These are phyloP conservation scores for Termitomyces titanicus DNA, from an alignment of 768 basidiomycete species.

Conservation along the genomic window DNA sequence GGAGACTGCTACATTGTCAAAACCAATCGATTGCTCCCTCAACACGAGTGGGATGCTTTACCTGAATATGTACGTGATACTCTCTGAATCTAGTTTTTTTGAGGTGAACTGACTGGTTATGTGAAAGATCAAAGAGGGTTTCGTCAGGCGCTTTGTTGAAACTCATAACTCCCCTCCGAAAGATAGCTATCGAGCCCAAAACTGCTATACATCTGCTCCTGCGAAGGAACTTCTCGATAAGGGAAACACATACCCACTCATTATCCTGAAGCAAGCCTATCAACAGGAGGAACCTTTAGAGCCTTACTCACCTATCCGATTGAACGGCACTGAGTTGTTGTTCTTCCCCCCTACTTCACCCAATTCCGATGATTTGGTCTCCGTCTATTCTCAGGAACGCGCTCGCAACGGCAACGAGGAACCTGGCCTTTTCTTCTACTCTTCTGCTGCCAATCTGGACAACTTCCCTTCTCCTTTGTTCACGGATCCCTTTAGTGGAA, in stretches of 20 bases:
- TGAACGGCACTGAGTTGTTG: not conserved
- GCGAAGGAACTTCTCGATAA: conserved; percentile 5
- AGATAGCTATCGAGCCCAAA: conserved; percentile 5
- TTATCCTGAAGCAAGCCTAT: conserved; percentile 4
- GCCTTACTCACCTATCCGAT: not conserved
- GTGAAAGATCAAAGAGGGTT: conserved; percentile 9
- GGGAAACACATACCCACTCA: conserved; percentile 10
- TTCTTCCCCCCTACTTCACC: not conserved
- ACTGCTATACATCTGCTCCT: not conserved
- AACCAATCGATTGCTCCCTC: conserved; percentile 6
- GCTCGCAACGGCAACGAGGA: not conserved
- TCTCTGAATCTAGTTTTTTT: not conserved
- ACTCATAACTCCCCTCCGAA: not conserved
- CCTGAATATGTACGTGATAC: conserved; percentile 5
- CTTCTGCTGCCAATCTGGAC: not conserved
- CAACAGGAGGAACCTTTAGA: not conserved
- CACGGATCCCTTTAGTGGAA: not conserved
- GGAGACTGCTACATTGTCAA: conserved; percentile 13
- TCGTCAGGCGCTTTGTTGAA: conserved; percentile 10
- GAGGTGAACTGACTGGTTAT: not conserved
- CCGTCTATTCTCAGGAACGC: conserved; percentile 10
- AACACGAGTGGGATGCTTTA: conserved; percentile 3
- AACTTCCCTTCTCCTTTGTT: not conserved
- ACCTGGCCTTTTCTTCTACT: not conserved
- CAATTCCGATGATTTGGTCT: not conserved